Base-by-base conservation (phyloP, 352 stramenopile genomes). In the Pythium dissimile region DNA sequence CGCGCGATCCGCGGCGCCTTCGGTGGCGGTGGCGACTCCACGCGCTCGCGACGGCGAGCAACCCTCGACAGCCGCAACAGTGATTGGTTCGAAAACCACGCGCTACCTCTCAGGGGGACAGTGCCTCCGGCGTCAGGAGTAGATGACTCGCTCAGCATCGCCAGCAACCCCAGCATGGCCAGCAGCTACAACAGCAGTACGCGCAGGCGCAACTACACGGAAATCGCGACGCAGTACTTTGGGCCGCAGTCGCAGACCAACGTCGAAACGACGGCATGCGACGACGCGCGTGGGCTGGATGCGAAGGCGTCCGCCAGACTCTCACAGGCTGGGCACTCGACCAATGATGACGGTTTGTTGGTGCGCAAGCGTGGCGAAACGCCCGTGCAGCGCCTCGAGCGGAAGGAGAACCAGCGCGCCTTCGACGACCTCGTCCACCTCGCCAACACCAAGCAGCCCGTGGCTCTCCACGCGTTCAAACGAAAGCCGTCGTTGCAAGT, bases 391-490 rank as follows among this genome's bases (percentile, higher is more conserved):
- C 56, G 73, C 6, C 44, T 32, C 3, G 56, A 60, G 42, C 64
- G 80, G 3, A 77, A 69, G 41, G 64, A 83, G 48, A 86, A 88
- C 52, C 46, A 76, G 34, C 60, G 60, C 23, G 41, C 70, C 23
- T 89, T 89, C 53, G 69, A 84, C 15, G 60, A 72, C 1, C 60
- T 89, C 44, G 75, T 80, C 58, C 77, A 84, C 15, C 56, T 84
- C 23, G 75, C 77, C 21, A 80, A 88, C 52, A 84, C 71, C 0
- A 70, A 69, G 1, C 71, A 84, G 47, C 71, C 77, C 7, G 80
- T 88, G 51, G 49, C 66, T 10, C 66, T 89, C 11, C 57, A 73
- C 20, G 59, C 66, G 4, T 89, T 89, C 49, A 73, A 66, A 32
- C 69, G 60, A 74, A 55, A 24, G 2, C 26, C 47, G 47, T 35